Evolutionary conservation across 495 filamentous ascomycete species (phyloP), one percentile per base, ranked within the genome.

Genomic region (Trichodelitschia bisporula): DNA sequence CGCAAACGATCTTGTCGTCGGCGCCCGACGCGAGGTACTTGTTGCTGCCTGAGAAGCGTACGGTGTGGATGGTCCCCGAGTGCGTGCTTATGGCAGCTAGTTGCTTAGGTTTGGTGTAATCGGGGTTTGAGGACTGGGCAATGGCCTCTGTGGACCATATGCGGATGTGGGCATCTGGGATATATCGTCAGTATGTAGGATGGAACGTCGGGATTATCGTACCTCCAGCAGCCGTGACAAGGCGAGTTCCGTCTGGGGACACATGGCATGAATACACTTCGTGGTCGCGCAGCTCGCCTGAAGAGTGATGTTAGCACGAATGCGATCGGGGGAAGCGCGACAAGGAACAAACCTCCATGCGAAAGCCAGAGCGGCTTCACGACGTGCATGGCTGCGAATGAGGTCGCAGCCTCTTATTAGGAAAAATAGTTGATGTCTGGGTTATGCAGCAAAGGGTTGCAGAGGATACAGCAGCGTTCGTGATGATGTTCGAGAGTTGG

Each of bases 231-330:
- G 79, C 86, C 4, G 89, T 93, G 18, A 83, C 86, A 31, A 99
- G 59, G 35, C 86, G 65, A 38, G 64, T 69, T 40, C 82, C 83
- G 56, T 95, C 89, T 4, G 86, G 82, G 10, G 84, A 95, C 34
- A 95, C 69, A 58, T 95, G 78, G 51, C 84, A 91, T 45, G 77
- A 89, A 54, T 92, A 99, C 36, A 92, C 80, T 52, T 95, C 89
- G 50, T 86, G 86, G 43, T 91, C 80, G 42, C 90, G 91, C 49
- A 84, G 76, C 56, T 95, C 84, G 40, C 80, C 83, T 77, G 45
- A 17, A 15, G 18, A 21, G 15, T 5, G 17, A 30, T 21, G 29
- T 4, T 30, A 17, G 27, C 10, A 35, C 32, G 34, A 14, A 18
- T 26, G 15, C 15, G 13, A 31, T 32, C 26, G 15, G 21, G 21